Percentiles rank a stretch among this genome's conserved stretches.
Conservation (phyloP, 495 filamentous ascomycete genomes). For the Neurospora sublineolata region DNA sequence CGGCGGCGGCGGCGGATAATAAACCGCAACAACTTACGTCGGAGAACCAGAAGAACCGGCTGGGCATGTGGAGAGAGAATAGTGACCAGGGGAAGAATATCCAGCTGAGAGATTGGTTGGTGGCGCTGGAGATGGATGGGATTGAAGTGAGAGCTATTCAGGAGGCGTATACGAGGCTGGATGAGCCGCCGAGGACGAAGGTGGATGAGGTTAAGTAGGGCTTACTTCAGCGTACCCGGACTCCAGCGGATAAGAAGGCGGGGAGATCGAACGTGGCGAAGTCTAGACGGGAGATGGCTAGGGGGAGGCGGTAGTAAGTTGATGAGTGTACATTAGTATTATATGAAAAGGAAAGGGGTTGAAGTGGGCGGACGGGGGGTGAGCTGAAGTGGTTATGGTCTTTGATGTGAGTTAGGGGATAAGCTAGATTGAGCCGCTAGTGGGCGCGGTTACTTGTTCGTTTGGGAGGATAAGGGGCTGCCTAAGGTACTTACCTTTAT, state of each 20-base stretch:
- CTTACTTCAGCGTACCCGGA: neutral
- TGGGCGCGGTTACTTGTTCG: neutral
- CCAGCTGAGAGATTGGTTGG: conserved; percentile 59
- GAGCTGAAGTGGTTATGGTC: neutral
- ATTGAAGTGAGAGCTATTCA: conserved; percentile 43
- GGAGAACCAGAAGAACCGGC: conserved; percentile 27
- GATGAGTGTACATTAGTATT: neutral
- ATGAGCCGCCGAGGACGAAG: conserved; percentile 18
- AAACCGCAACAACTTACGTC: conserved; percentile 14
- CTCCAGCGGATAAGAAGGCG: neutral
- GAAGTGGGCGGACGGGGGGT: neutral
- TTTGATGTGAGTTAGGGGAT: neutral
- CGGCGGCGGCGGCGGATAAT: conserved; percentile 13
- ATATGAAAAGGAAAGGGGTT: neutral
- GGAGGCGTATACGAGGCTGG: conserved; percentile 41
- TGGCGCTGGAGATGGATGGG: conserved; percentile 51
- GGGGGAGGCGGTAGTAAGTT: neutral
- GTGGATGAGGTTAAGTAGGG: neutral
- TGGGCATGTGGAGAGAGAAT: conserved; percentile 55
- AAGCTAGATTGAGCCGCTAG: neutral
- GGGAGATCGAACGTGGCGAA: neutral
- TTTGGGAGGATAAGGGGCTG: neutral
- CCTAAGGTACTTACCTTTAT: neutral
- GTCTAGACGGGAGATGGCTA: neutral
- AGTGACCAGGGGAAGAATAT: conserved; percentile 48